Conservation (phyloP, 2,329 filamentous ascomycete species). For the Tolypocladium paradoxum region DNA sequence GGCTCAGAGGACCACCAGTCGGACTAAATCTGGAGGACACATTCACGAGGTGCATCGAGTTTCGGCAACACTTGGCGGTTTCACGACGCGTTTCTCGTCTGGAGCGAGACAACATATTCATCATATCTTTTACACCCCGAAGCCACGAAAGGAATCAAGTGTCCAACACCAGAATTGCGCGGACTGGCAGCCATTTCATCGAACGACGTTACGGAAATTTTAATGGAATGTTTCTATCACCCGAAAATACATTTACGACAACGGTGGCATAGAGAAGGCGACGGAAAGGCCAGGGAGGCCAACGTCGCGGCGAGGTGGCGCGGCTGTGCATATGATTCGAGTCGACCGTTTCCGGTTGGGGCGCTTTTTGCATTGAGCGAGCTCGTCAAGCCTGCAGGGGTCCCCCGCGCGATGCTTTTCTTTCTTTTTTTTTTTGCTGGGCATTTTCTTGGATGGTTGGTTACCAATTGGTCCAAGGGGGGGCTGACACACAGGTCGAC, state of each 20-base stretch:
- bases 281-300: conserved; percentile 7
- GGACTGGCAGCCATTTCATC: neutral
- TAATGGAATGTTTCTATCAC: conserved; percentile 2
- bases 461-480: neutral
- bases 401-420: conserved; percentile 6
- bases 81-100: neutral
- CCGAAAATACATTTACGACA: conserved; percentile 6
- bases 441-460: neutral
- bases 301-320: conserved; percentile 5
- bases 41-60: neutral
- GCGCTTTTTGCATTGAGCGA: conserved; percentile 14
- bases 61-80: neutral
- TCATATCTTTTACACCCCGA: neutral
- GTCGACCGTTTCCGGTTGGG: conserved; percentile 5
- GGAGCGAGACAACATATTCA: neutral
- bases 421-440: conserved; percentile 2
- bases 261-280: conserved; percentile 6
- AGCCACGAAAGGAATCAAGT: no score
- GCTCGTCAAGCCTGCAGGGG: neutral
- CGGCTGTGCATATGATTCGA: conserved; percentile 18
- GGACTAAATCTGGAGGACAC: conserved; percentile 27
- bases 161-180: neutral
- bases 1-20: conserved; percentile 55
- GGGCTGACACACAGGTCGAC: conserved; percentile 8
- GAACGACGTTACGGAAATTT: conserved; percentile 2